Percentiles rank a stretch among this genome's conserved stretches.
Evolutionary conservation across 192 early-diverging fungal species (phyloP).

Genomic region (Entomortierella parvispora): DNA sequence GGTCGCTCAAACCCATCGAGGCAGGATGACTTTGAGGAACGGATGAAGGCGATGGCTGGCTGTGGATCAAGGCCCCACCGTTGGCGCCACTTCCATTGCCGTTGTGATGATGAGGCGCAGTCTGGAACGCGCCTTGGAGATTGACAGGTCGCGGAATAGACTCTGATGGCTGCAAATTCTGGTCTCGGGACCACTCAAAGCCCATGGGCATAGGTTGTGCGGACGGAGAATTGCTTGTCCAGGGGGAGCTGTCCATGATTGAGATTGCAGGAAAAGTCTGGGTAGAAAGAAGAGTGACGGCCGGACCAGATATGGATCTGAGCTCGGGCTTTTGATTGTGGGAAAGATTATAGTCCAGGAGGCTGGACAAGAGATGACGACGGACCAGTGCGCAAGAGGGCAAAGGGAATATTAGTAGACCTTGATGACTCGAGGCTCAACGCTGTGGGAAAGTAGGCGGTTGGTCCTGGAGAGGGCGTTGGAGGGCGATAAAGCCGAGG

Average conservation of each 20-base stretch:
- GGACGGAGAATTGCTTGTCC: conserved; percentile 27
- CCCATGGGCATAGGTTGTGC: conserved; percentile 41
- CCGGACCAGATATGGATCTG: background rate
- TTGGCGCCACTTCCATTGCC: conserved; percentile 7
- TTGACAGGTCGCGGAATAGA: conserved; percentile 12
- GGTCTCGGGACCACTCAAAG: conserved; percentile 47
- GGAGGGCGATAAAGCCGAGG: too few species aligned
- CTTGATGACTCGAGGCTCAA: background rate
- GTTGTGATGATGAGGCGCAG: conserved; percentile 21
- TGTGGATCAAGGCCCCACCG: conserved; percentile 8
- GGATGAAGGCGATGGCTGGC: conserved; percentile 4
- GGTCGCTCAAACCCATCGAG: too few species aligned
- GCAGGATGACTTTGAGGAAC: background rate
- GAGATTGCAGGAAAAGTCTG: conserved; percentile 8
- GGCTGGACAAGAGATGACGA: background rate
- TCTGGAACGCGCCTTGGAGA: conserved; percentile 27
- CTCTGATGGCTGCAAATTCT: conserved; percentile 25
- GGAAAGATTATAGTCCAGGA: background rate
- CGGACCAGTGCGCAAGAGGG: background rate
- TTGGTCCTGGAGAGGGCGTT: conserved; percentile 6
- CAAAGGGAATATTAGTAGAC: background rate
- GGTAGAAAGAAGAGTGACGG: conserved; percentile 14
- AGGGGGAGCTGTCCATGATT: conserved; percentile 44
- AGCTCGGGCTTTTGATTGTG: background rate
- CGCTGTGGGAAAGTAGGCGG: too few species aligned